Conservation (phyloP, 495 filamentous ascomycete genomes). For the Aspergillus affinis region DNA sequence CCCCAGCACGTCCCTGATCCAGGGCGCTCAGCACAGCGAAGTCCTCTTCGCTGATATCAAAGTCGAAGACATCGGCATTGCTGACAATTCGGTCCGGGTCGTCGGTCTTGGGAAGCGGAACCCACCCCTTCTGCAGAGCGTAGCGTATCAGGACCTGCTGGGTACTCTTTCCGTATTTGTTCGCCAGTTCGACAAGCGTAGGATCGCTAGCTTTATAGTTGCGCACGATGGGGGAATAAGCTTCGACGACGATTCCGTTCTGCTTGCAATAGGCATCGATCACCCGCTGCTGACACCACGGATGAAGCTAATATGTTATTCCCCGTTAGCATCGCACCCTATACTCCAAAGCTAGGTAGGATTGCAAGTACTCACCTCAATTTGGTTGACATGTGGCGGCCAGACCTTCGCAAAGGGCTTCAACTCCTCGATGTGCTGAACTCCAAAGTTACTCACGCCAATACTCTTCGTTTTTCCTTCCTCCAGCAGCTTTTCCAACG, state of each 20-base stretch:
- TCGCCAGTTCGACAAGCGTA: constrained; percentile 50
- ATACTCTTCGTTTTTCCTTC: constrained; percentile 61
- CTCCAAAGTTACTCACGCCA: constrained; percentile 71
- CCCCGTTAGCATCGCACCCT: constrained; percentile 5
- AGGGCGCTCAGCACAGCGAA: constrained; percentile 62
- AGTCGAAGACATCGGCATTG: constrained; percentile 66
- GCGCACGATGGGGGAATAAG: constrained; percentile 66
- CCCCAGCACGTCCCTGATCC: constrained; percentile 59
- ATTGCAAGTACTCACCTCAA: constrained; percentile 50
- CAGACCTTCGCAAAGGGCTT: constrained; percentile 59
- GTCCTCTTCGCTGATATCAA: constrained; percentile 62
- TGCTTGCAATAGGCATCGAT: constrained; percentile 60
- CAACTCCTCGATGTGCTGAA: constrained; percentile 61
- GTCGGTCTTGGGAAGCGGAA: constrained; percentile 72
- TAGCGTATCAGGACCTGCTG: constrained; percentile 57
- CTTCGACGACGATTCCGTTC: constrained; percentile 61
- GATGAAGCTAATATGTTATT: constrained; percentile 54
- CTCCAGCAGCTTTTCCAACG: constrained; percentile 57
- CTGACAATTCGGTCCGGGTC: constrained; percentile 59
- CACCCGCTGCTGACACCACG: constrained; percentile 64
- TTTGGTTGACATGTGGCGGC: constrained; percentile 70
- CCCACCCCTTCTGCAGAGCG: constrained; percentile 66
- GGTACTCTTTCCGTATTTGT: constrained; percentile 52
- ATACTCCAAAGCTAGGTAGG: neutral
- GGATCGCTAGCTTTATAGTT: constrained; percentile 59